Evolutionary conservation across 106 monocot genomes (phyloP), one percentile per base, ranked within the genome.

Genomic region (Chionographis japonica): DNA sequence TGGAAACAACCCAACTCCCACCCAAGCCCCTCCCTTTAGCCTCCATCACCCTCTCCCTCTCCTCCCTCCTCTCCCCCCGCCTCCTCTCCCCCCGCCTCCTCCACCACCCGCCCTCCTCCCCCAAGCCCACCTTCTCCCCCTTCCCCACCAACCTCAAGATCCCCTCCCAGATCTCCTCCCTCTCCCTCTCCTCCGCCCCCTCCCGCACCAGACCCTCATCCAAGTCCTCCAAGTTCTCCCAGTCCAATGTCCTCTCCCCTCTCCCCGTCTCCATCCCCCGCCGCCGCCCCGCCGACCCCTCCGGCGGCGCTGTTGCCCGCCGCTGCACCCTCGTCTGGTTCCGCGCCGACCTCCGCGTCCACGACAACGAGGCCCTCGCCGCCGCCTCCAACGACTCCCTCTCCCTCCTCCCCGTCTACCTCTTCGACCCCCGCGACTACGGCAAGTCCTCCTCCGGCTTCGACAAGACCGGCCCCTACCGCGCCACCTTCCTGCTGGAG

Each of bases 391-490:
- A 65, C 61, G 89, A 85, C 36, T 92, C 90, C 18, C 80, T 90
- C 68, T 92, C 97, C 50, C 49, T 98, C 27, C 86, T 98, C 71
- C 92, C 97, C 46, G 85, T 92, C 36, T 93, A 77, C 84, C 80
- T 90, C 74, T 92, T 92, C 70, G 97, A 98, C 61, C 92, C 92
- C 15, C 77, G 89, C 27, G 97, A 98, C 77, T 98, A 79, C 68
- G 92, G 92, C 36, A 73, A 73, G 58, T 98, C 97, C 37, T 62
- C 86, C 13, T 89, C 90, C 54, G 97, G 97, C 4, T 92, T 98
- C 74, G 97, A 98, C 63, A 57, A 67, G 17, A 98, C 97, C 13
- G 92, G 97, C 5, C 87, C 97, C n/a, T 87, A 79, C 81, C 79
- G 92, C 60, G 97, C 97, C 55, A 40, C 60, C 5, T 98, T 98